Base-by-base conservation (phyloP, 129 eudicot species). In the Pulicaria dysenterica region DNA sequence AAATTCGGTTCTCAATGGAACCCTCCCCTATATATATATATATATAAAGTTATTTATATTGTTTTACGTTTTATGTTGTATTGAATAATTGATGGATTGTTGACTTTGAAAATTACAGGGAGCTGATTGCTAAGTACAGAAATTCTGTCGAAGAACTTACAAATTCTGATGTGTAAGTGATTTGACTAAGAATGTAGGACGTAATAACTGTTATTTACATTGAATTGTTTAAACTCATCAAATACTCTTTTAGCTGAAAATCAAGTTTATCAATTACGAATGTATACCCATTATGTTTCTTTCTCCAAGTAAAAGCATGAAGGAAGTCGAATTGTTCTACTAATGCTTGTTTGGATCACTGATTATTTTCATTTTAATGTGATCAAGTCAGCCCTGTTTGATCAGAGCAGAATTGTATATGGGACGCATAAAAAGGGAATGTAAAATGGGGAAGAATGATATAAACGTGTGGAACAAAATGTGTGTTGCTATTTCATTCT, bases 91-190 rank as follows among this genome's bases (percentile, higher is more conserved):
- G 34, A 74, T 55, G 46, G 61, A 56, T 69, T 19, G 0, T 17
- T 73, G 3, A 15, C 37, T 62, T 70, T 16, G 64, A 53, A 49
- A 44, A 57, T 67, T 60, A 10, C 73, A 94, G 98, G 89, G 98
- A 90, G 61, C 83, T 90, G 82, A 79, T 87, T 37, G 78, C 87
- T 3, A 85, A 68, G 71, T 94, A 90, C 59, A 84, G 67, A 79
- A 82, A 69, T 39, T 84, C 95, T 49, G 84, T 94, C 44, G 98
- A 94, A 73, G 98, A 88, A 77, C 90, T 90, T 68, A 81, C 81
- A 50, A 84, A 85, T 64, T 63, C 90, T 51, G 88, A 89, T 42
- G 77, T 78, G 34, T 87, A 57, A 79, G 57, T 51, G 54, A 31
- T 65, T 34, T 4, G 46, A 58, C 77, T 56, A 24, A 42, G 73